These are phyloP conservation scores for Cercospora sp. DNA, from an alignment of 2,329 filamentous ascomycete genomes.

Conservation along the genomic window DNA sequence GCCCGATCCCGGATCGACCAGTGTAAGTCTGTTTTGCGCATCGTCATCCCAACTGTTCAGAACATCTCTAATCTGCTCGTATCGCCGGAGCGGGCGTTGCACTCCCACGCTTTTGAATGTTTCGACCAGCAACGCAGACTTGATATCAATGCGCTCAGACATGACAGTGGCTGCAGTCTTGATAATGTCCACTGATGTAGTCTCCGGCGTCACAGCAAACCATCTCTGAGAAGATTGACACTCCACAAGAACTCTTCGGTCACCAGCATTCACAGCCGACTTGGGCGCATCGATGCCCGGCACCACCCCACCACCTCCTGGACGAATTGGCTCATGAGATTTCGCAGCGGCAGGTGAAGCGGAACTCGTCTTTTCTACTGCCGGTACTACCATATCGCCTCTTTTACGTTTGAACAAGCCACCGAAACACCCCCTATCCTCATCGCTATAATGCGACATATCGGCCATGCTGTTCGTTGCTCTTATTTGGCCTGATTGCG, in stretches of 20 bases:
- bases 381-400: constrained; percentile 20
- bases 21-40: constrained; percentile 69
- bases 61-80: constrained; percentile 82
- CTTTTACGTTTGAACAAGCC: constrained; percentile 40
- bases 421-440: constrained; percentile 34
- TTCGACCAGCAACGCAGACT: constrained; percentile 72
- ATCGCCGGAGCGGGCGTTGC: constrained; percentile 77
- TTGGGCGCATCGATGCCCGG: constrained; percentile 71
- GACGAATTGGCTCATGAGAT: constrained; percentile 26
- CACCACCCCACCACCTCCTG: constrained; percentile 50
- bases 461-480: constrained; percentile 35
- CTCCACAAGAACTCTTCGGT: constrained; percentile 72
- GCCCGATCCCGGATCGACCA: constrained; percentile 59
- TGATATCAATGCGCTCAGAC: constrained; percentile 62
- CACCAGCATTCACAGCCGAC: constrained; percentile 76
- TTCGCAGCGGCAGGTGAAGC: constrained; percentile 28
- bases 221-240: constrained; percentile 68
- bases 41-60: constrained; percentile 93
- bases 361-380: constrained; percentile 20
- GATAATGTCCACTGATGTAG: constrained; percentile 72
- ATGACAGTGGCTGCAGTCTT: constrained; percentile 64
- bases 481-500: constrained; percentile 35
- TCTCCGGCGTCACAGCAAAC: constrained; percentile 72
- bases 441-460: constrained; percentile 29
- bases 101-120: constrained; percentile 73